These are phyloP conservation scores for Mycena alexandri DNA, from an alignment of 768 basidiomycete species.

Conservation along the genomic window DNA sequence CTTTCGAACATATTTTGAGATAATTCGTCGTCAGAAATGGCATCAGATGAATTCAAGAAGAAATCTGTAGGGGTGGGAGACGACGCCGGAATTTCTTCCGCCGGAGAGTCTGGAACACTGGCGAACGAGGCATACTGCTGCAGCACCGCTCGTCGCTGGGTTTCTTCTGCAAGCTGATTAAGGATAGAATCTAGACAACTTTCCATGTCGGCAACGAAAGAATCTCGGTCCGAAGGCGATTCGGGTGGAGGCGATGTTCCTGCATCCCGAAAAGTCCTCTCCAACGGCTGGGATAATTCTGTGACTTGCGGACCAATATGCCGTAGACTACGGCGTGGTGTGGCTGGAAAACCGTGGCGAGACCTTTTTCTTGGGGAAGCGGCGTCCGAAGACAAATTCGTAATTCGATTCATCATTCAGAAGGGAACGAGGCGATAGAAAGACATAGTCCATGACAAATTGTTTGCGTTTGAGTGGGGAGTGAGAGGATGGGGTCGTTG, in stretches of 20 bases:
- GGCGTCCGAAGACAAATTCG: not conserved
- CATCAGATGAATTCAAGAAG: not conserved
- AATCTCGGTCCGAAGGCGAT: not conserved
- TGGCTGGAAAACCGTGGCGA: not conserved
- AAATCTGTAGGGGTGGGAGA: not conserved
- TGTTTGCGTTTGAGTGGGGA: slow-evolving; percentile 13
- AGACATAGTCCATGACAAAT: not conserved
- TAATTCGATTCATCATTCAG: not conserved
- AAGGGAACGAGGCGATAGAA: not conserved
- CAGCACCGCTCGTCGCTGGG: slow-evolving; percentile 1
- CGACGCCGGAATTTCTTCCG: not conserved
- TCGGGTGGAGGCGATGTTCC: not conserved
- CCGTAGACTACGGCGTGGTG: not conserved
- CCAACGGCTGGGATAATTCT: not conserved
- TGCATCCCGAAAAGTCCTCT: not conserved
- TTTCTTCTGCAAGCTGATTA: slow-evolving; percentile 18
- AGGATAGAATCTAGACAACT: slow-evolving; percentile 12
- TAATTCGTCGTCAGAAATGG: not conserved
- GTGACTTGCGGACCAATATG: not conserved
- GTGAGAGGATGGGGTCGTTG: not conserved
- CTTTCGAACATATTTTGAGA: slow-evolving; percentile 4
- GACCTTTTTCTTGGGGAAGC: slow-evolving; percentile 3
- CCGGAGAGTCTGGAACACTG: not conserved
- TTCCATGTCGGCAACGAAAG: slow-evolving; percentile 14
- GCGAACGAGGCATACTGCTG: slow-evolving; percentile 12